Percentiles rank a stretch among this genome's conserved stretches.
These are phyloP conservation scores for Davidsoniella virescens DNA, from an alignment of 2,329 filamentous ascomycete genomes.

Conservation along the genomic window DNA sequence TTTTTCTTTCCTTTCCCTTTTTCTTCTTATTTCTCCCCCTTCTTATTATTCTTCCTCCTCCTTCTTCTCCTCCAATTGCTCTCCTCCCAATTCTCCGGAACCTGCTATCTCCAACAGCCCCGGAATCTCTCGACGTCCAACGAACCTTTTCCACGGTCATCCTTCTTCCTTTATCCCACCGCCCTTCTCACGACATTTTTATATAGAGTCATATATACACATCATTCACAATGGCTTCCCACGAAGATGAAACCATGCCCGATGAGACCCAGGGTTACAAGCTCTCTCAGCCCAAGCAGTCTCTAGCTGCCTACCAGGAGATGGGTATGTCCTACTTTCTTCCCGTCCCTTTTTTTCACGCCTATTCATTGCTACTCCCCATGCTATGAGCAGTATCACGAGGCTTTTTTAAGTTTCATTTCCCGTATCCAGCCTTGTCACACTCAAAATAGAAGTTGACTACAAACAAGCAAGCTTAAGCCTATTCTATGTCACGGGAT, in stretches of 20 bases:
- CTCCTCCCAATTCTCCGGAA: not conserved
- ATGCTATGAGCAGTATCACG: not conserved
- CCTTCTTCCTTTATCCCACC: not conserved
- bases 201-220: not conserved
- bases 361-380: not conserved
- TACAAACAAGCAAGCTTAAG: not conserved
- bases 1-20: not conserved
- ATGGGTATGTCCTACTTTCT: conserved; percentile 44
- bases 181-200: conserved; percentile 9
- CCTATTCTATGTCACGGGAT: not conserved
- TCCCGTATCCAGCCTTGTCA: no score
- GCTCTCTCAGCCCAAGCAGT: conserved; percentile 93
- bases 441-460: no score
- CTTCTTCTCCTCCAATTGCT: not conserved
- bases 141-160: not conserved
- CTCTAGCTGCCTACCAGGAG: conserved; percentile 81
- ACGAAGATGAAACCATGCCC: conserved; percentile 66
- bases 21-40: not conserved
- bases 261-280: conserved; percentile 93
- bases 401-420: not conserved
- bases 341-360: not conserved
- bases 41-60: not conserved
- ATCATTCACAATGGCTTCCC: conserved; percentile 42
- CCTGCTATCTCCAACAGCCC: not conserved
- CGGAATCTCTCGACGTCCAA: not conserved